Percentiles rank a stretch among this genome's conserved stretches.
Conservation (phyloP, 2,329 filamentous ascomycete species). For the Tolypocladium guangdongense region DNA sequence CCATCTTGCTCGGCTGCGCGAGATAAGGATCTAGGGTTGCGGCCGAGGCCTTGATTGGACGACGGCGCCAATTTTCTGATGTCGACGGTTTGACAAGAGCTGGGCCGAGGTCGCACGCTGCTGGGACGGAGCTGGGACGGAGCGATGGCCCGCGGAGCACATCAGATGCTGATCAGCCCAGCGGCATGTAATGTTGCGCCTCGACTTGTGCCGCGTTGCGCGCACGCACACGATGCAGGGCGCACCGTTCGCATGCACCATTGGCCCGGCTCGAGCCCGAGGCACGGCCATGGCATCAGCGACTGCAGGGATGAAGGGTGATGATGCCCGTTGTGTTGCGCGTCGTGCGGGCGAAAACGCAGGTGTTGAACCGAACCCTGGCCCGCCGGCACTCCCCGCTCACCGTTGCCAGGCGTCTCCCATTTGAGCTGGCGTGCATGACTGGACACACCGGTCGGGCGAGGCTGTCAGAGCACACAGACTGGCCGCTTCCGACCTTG, state of each 20-base stretch:
- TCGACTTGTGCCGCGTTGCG: background rate
- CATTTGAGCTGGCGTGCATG: background rate
- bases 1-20: conserved; percentile 22
- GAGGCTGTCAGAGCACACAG: background rate
- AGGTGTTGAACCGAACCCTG: background rate
- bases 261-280: background rate
- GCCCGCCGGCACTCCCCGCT: background rate
- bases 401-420: background rate
- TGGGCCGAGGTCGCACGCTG: background rate
- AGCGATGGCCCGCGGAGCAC: too few relatives aligned
- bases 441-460: background rate
- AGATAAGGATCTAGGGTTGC: conserved; percentile 27
- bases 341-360: background rate
- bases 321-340: background rate
- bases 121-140: background rate
- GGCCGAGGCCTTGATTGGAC: conserved; percentile 25
- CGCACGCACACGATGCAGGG: background rate
- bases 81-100: conserved; percentile 21
- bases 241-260: background rate
- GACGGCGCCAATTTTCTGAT: conserved; percentile 26
- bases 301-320: background rate
- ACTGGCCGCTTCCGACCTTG: background rate
- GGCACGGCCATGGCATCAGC: background rate
- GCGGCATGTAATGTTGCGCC: background rate
- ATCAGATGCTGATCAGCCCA: background rate